phyloP scores from a whole-genome alignment of 202 grass and related monocot species.

The Carex sylvatica region DNA sequence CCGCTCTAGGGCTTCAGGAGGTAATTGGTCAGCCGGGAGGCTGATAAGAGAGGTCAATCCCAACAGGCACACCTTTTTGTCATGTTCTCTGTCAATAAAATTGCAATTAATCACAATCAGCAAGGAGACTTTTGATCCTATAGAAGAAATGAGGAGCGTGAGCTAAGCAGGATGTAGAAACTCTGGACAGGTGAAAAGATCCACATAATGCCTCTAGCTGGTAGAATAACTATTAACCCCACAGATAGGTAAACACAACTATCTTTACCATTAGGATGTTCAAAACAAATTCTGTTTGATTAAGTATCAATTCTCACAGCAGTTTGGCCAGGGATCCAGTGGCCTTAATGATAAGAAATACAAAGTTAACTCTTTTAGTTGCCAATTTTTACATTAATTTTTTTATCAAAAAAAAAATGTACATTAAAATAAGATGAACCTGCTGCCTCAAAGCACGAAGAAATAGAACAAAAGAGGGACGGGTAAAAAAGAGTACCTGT shows the following conservation, averaged over 20 bases:
- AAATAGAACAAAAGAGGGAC: neutral
- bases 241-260: neutral
- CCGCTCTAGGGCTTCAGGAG: slow-evolving; percentile 64
- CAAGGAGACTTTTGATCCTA: neutral
- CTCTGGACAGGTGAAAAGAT: neutral
- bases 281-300: neutral
- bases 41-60: slow-evolving; percentile 78
- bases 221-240: neutral
- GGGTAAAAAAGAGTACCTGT: slow-evolving; percentile 39
- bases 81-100: slow-evolving; percentile 66
- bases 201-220: neutral
- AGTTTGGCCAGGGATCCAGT: neutral
- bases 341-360: neutral
- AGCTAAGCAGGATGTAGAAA: neutral
- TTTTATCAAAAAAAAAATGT: neutral
- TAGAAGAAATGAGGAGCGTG: no score
- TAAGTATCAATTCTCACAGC: neutral
- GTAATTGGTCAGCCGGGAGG: slow-evolving; percentile 69
- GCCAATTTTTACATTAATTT: slow-evolving; percentile 5
- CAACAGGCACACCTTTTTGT: slow-evolving; percentile 87
- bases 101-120: neutral
- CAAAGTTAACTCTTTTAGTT: neutral
- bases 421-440: neutral
- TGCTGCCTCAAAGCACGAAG: neutral
- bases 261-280: slow-evolving; percentile 2